Base-by-base conservation (phyloP, 352 stramenopile genomes). In the Phytophthora sojae region DNA sequence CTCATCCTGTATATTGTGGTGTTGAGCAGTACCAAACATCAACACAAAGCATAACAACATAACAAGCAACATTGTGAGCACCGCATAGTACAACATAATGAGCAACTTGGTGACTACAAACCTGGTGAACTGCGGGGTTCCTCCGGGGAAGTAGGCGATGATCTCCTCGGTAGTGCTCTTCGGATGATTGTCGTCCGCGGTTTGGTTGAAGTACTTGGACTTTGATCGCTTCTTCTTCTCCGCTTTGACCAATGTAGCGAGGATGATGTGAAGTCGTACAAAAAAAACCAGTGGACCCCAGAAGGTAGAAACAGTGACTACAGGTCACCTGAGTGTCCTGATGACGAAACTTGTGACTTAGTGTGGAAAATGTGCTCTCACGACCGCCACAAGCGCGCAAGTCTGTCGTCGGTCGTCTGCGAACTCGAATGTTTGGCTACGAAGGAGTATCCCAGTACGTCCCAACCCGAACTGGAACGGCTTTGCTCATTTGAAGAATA, bases 341-440 rank as follows among this genome's bases (percentile, higher is more conserved):
- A n/a, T n/a, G n/a, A n/a, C n/a, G n/a, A n/a, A n/a, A n/a, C n/a
- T n/a, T n/a, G n/a, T n/a, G n/a, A n/a, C n/a, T 39, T 64, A 29
- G 63, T 70, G 19, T 53, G 49, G 44, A 17, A 25, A 9, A 70
- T 70, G 63, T 70, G 63, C 2, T 30, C 3, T 4, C 26, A 5
- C 0, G 26, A 30, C 2, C 26, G 3, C 4, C 25, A 4, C 25
- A 35, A 53, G 45, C 56, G 59, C n/a, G 1, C 8, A 1, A 47
- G n/a, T 30, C 11, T 67, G 3, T 45, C 51, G 3, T 59, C 35
- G 23, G 60, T 49, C 6, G 25, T 52, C 11, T 49, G 37, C 21
- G 17, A 55, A 19, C 50, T 67, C 1, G 60, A 59, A 11, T 2
- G 17, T 30, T 47, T 67, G 39, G 6, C 25, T 35, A 26, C 32